phyloP scores from a whole-genome alignment of 2,329 filamentous ascomycete genomes.

The Teratosphaeria gauchensis region DNA sequence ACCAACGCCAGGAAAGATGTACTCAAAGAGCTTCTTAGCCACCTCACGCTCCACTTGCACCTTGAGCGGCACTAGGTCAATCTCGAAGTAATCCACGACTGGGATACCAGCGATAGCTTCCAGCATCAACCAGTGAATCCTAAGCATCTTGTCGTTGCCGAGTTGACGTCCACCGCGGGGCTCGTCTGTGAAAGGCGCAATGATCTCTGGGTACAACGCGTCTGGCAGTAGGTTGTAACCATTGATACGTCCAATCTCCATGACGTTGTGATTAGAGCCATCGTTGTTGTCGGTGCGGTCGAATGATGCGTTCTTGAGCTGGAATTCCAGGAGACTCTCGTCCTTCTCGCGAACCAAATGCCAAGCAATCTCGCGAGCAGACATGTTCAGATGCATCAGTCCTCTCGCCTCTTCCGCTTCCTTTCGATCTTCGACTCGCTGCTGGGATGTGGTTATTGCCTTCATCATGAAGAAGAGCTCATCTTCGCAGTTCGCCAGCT shows the following conservation, averaged over 20 bases:
- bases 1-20: conserved; percentile 84
- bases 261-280: conserved; percentile 86
- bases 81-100: conserved; percentile 93
- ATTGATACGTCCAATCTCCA: conserved; percentile 78
- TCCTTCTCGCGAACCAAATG: conserved; percentile 75
- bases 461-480: conserved; percentile 99
- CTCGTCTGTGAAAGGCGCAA: conserved; percentile 74
- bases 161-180: conserved; percentile 43
- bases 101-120: conserved; percentile 96
- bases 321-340: conserved; percentile 83
- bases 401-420: conserved; percentile 61
- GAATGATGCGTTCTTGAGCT: conserved; percentile 82
- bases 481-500: conserved; percentile 82
- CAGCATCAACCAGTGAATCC: conserved; percentile 95
- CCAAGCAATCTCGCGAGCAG: conserved; percentile 94
- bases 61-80: conserved; percentile 84
- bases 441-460: conserved; percentile 91
- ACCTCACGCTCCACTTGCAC: conserved; percentile 89
- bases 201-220: conserved; percentile 92
- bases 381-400: conserved; percentile 82
- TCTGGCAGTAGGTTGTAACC: conserved; percentile 84
- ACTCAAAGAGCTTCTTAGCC: conserved; percentile 88
- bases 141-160: conserved; percentile 75
- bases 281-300: conserved; percentile 95
- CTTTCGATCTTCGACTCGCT: conserved; percentile 64